A percentile compares a stretch with the other conserved stretches of the same genome.
These are phyloP conservation scores for Podaxis rugospora DNA, from an alignment of 768 basidiomycete species.

Conservation along the genomic window DNA sequence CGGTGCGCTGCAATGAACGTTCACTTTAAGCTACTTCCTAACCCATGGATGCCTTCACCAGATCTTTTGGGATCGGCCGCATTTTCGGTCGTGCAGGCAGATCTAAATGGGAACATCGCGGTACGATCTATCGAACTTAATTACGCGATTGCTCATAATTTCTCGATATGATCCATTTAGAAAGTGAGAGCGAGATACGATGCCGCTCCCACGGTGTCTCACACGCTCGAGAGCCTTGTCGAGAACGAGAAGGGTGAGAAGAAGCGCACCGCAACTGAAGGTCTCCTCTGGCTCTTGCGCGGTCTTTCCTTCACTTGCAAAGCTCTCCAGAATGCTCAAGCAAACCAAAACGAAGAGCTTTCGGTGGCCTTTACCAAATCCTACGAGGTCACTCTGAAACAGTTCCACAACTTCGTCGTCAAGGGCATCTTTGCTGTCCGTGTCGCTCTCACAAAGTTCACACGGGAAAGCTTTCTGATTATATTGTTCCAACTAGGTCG, in stretches of 20 bases:
- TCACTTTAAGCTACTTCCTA: not conserved
- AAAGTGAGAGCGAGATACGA: constrained; percentile 87
- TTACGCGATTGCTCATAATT: not conserved
- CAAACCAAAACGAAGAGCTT: constrained; percentile 61
- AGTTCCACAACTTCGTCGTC: constrained; percentile 78
- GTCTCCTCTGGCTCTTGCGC: constrained; percentile 89
- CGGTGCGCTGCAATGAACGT: constrained; percentile 45
- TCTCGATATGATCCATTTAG: constrained; percentile 35
- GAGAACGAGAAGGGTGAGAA: constrained; percentile 83
- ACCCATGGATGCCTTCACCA: constrained; percentile 23
- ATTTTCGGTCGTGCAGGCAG: constrained; percentile 78
- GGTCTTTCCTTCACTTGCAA: constrained; percentile 88
- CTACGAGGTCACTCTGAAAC: constrained; percentile 80
- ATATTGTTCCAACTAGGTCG: constrained; percentile 35
- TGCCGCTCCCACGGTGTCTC: constrained; percentile 55
- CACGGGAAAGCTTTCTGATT: not conserved
- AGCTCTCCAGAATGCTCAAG: constrained; percentile 69
- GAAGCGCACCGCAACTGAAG: constrained; percentile 85
- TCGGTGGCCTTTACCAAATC: constrained; percentile 69
- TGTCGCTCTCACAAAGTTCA: constrained; percentile 18
- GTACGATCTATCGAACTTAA: constrained; percentile 42
- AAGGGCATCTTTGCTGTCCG: constrained; percentile 54
- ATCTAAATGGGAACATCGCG: constrained; percentile 87
- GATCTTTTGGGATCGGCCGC: constrained; percentile 85
- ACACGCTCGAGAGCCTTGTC: constrained; percentile 81